Conservation (phyloP, 495 filamentous ascomycete species). For the Penicillium goetzii region DNA sequence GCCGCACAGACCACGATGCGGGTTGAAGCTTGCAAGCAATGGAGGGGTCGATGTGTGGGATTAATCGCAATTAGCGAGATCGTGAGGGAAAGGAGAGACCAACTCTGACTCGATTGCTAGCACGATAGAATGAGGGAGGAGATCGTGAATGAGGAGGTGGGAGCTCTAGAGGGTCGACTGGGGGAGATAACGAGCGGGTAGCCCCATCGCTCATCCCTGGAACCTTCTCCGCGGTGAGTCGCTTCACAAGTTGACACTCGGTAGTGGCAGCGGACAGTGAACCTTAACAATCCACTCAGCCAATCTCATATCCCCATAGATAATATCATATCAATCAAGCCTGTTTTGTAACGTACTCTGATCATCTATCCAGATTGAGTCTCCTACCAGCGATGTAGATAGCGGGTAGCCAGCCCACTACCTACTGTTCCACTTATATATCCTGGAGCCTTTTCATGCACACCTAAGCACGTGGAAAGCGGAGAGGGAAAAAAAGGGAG, state of each 20-base stretch:
- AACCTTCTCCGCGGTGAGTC: not conserved
- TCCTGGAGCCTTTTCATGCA: too few species aligned
- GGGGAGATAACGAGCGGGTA: not conserved
- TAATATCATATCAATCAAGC: too few species aligned
- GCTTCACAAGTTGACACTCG: not conserved
- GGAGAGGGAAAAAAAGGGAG: too few species aligned
- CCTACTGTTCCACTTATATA: too few species aligned
- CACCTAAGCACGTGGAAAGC: too few species aligned
- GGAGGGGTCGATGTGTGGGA: not conserved
- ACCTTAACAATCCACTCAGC: too few species aligned
- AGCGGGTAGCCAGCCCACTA: too few species aligned
- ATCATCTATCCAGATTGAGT: too few species aligned
- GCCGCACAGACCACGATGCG: slow-evolving; percentile 15
- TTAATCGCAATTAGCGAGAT: not conserved
- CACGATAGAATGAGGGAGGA: not conserved
- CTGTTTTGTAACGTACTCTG: too few species aligned
- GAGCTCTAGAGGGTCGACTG: not conserved
- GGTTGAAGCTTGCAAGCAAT: not conserved
- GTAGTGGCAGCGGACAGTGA: not conserved
- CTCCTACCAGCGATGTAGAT: too few species aligned
- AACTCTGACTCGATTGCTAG: not conserved
- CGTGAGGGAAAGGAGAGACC: not conserved
- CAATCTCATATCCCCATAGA: too few species aligned
- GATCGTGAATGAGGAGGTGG: not conserved
- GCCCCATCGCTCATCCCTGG: not conserved